Evolutionary conservation across 2,329 filamentous ascomycete genomes (phyloP).

Genomic region (Penicillium digitatum): DNA sequence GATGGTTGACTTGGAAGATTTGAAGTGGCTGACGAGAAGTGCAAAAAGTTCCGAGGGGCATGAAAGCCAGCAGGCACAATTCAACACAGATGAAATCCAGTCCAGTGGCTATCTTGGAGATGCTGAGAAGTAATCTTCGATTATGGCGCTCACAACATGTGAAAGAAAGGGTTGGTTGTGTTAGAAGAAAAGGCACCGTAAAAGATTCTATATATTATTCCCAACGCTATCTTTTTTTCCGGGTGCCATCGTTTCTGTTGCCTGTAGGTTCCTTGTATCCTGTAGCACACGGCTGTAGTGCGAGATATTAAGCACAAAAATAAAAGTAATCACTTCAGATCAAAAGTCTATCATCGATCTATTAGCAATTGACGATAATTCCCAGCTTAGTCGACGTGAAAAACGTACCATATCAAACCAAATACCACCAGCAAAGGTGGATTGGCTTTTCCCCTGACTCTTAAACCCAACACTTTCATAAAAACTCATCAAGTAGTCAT

Average conservation of each 20-base stretch:
- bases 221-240: neutral
- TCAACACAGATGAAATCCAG: neutral
- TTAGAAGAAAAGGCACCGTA: neutral
- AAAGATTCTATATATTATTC: neutral
- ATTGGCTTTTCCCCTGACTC: slow-evolving; percentile 10
- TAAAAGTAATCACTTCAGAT: neutral
- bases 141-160: neutral
- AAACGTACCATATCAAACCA: slow-evolving; percentile 16
- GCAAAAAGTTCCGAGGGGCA: neutral
- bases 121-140: neutral
- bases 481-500: slow-evolving; percentile 16
- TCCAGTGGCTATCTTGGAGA: neutral
- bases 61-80: neutral
- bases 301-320: neutral
- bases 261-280: neutral
- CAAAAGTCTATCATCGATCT: neutral
- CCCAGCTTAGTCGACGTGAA: neutral
- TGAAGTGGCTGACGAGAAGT: slow-evolving; percentile 17
- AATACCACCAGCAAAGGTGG: slow-evolving; percentile 13
- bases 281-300: neutral
- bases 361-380: neutral
- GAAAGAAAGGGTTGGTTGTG: no score
- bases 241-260: neutral
- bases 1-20: slow-evolving; percentile 27
- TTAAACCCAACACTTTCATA: slow-evolving; percentile 17